Evolutionary conservation across 2,329 filamentous ascomycete species (phyloP), one percentile per base, ranked within the genome.

Genomic region (Cladophialophora bantiana): DNA sequence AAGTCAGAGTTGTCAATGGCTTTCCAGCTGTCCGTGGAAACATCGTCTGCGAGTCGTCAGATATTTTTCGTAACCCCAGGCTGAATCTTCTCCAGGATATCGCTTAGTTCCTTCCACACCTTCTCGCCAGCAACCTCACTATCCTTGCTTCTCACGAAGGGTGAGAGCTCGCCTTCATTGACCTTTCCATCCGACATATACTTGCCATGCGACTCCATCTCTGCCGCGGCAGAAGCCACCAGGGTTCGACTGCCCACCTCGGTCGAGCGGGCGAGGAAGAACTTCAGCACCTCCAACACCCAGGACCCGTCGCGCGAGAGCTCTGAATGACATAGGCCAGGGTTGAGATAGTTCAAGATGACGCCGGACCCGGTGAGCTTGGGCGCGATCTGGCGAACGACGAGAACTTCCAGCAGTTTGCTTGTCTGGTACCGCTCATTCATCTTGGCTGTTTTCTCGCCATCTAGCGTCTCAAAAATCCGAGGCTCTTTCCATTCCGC

Each of bases 301-400:
- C 71, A 38, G 18, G 60, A 62, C 0, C 59, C 32, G 0, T 85
- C 79, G 1, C 84, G 77, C 5, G 69, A 71, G 1, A 88, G 75
- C 31, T 80, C 76, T 0, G 82, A 82, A 48, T 84, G 78, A 72
- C 85, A 87, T 35, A 84, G 76, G 0, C 85, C 85, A 0, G 86
- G 85, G 64, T 85, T 85, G 20, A 85, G 67, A 67, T 78, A 78
- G 71, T 86, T 87, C 64, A 88, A 70, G 1, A 81, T 80, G 45
- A 87, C 81, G 10, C 75, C 72, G 50, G 74, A 68, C 2, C 74
- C 69, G 1, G 69, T 63, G 9, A 72, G 64, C 12, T 64, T 57
- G 34, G 61, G 57, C 10, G 59, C 61, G 26, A 68, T 57, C 18
- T 80, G 78, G 18, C 82, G 79, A 9, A 79, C 74, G n/a, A 75